These are phyloP conservation scores for Trypanosomatidae sp. DNA, from an alignment of 208 protist genomes.

Conservation along the genomic window DNA sequence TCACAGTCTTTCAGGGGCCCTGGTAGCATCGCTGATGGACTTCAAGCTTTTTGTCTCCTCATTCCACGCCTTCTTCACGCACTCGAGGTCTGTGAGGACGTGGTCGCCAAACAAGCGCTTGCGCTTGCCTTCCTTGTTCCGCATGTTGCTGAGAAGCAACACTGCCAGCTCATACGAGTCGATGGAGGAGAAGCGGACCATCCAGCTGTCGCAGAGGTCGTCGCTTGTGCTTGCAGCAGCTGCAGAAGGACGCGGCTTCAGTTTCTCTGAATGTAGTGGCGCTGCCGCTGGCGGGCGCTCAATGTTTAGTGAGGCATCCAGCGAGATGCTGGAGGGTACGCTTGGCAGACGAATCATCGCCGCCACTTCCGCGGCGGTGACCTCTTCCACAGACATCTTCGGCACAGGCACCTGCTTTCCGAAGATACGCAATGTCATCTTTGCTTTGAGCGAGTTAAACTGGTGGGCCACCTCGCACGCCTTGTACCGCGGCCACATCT, in stretches of 20 bases:
- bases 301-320: slow-evolving; percentile 5
- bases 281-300: slow-evolving; percentile 2
- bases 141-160: slow-evolving; percentile 15
- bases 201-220: slow-evolving; percentile 17
- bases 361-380: not conserved
- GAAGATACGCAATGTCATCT: slow-evolving; percentile 21
- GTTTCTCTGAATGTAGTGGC: not conserved
- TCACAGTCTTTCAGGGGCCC: not conserved
- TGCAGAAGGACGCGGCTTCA: not conserved
- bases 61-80: slow-evolving; percentile 10
- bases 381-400: slow-evolving; percentile 2
- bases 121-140: slow-evolving; percentile 9
- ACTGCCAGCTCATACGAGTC: slow-evolving; percentile 22
- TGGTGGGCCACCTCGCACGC: slow-evolving; percentile 9
- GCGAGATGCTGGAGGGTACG: not conserved
- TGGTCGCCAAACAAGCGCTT: slow-evolving; percentile 13
- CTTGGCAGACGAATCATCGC: slow-evolving; percentile 1
- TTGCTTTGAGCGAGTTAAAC: slow-evolving; percentile 15
- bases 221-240: not conserved
- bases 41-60: not conserved
- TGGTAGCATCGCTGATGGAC: not conserved
- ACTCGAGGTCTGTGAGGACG: slow-evolving; percentile 7
- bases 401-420: slow-evolving; percentile 19
- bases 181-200: slow-evolving; percentile 23
- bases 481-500: slow-evolving; percentile 26